Evolutionary conservation across 1,139 yeast species (phyloP).

Genomic region (Nadsonia starkeyi-henricii): DNA sequence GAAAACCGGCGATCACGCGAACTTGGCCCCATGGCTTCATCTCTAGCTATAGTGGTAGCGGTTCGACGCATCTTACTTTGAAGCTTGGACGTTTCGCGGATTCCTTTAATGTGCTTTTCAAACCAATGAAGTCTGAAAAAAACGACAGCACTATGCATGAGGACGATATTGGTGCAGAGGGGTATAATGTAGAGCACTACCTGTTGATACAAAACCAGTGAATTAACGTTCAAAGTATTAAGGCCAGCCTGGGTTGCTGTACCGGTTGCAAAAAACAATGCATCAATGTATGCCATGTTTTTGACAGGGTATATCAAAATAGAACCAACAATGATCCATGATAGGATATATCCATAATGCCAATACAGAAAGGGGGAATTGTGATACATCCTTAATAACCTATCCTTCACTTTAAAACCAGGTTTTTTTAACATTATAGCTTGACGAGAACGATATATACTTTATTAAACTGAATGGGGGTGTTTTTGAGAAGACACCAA

Average conservation of each 20-base stretch:
- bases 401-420: too few relatives aligned
- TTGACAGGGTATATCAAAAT: slow-evolving; percentile 55
- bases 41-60: slow-evolving; percentile 54
- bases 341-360: slow-evolving; percentile 37
- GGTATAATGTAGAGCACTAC: slow-evolving; percentile 31
- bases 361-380: slow-evolving; percentile 50
- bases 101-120: slow-evolving; percentile 74
- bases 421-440: too few relatives aligned
- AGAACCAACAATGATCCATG: slow-evolving; percentile 8
- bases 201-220: slow-evolving; percentile 61
- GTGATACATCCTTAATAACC: not conserved
- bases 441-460: too few relatives aligned
- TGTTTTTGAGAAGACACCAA: too few relatives aligned
- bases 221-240: slow-evolving; percentile 58
- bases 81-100: slow-evolving; percentile 56
- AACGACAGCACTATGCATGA: slow-evolving; percentile 68
- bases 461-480: too few relatives aligned
- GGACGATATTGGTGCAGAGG: slow-evolving; percentile 70
- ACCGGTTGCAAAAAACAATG: slow-evolving; percentile 61
- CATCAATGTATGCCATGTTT: slow-evolving; percentile 59
- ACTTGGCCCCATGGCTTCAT: slow-evolving; percentile 3
- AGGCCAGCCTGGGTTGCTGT: slow-evolving; percentile 87
- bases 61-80: slow-evolving; percentile 71
- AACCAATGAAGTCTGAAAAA: slow-evolving; percentile 81
- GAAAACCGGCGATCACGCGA: slow-evolving; percentile 12